Evolutionary conservation across 139 green algal species (phyloP), one percentile per base, ranked within the genome.

Genomic region (Mesostigma viride): DNA sequence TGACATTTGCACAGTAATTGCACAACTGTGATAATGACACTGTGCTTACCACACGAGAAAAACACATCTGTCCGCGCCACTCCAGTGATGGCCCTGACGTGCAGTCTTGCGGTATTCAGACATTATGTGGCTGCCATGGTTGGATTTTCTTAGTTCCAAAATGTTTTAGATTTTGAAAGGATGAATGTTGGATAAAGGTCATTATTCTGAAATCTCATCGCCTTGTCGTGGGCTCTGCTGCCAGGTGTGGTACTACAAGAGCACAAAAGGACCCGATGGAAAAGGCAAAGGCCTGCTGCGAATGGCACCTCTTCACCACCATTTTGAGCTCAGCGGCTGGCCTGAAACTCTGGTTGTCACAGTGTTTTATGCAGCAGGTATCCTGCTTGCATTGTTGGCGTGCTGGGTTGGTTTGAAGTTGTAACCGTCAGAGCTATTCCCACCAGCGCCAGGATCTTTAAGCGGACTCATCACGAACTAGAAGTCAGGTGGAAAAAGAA

Each of bases 221-320:
- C 8, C 40, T 14, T 51, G n/a, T n/a, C n/a, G n/a, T n/a, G n/a
- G n/a, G n/a, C n/a, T n/a, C n/a, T n/a, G n/a, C n/a, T n/a, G n/a
- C 40, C 79, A 85, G 73, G 61, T 84, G 35, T 35, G 6, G 0
- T 82, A 72, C 34, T 84, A 72, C 62, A 76, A 80, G 66, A 27
- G 24, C 4, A 84, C 78, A 20, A 73, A 72, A 57, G 24, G 46
- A 27, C 27, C 17, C 3, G 30, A 44, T 2, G 76, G 76, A 22
- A 28, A 45, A 26, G 77, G 76, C 3, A 56, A 64, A 48, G 30
- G 76, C 17, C 26, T 79, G 4, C 46, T 83, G 3, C 24, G 31
- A 3, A 80, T 80, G 74, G 32, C 74, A 3, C 74, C 74, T 4
- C 62, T 80, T 6, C 74, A 80, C 34, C 74, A 80, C 62, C 74